These are phyloP conservation scores for Talaromyces liani DNA, from an alignment of 495 filamentous ascomycete species.

Conservation along the genomic window DNA sequence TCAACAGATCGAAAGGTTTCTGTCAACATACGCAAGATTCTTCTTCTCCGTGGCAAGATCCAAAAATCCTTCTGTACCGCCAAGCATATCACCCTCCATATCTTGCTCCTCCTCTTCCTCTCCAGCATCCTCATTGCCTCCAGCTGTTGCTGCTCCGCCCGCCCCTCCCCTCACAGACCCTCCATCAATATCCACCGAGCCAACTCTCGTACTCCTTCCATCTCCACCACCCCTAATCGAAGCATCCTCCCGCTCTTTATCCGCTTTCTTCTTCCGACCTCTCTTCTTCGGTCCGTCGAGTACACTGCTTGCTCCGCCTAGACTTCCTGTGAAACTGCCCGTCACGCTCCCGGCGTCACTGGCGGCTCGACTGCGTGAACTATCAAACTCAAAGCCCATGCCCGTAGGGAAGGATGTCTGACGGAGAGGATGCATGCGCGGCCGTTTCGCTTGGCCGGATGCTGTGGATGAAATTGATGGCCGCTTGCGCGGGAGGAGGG, in stretches of 20 bases:
- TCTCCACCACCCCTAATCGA: constrained; percentile 32
- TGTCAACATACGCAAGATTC: constrained; percentile 47
- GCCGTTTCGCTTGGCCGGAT: constrained; percentile 28
- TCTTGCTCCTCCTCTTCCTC: constrained; percentile 61
- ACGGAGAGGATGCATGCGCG: constrained; percentile 65
- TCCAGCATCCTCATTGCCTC: constrained; percentile 38
- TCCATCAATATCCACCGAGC: constrained; percentile 32
- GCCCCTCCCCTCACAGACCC: constrained; percentile 35
- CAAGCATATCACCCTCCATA: constrained; percentile 55
- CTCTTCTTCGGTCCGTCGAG: constrained; percentile 48
- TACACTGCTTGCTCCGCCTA: constrained; percentile 46
- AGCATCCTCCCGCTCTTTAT: constrained; percentile 45
- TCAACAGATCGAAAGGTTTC: neutral
- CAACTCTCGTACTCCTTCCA: constrained; percentile 38
- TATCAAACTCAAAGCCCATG: constrained; percentile 54
- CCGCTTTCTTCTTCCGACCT: constrained; percentile 57
- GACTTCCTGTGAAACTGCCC: constrained; percentile 48
- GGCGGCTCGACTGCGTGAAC: constrained; percentile 31
- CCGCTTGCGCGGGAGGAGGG: constrained; percentile 35
- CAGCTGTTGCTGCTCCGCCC: constrained; percentile 25
- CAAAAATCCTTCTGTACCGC: constrained; percentile 50
- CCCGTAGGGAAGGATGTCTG: constrained; percentile 79
- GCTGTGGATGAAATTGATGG: constrained; percentile 32
- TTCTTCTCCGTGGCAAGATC: constrained; percentile 66
- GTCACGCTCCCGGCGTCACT: constrained; percentile 63